These are phyloP conservation scores for Ampelocalamus luodianensis DNA, from an alignment of 176 grass and related monocot genomes.

Conservation along the genomic window DNA sequence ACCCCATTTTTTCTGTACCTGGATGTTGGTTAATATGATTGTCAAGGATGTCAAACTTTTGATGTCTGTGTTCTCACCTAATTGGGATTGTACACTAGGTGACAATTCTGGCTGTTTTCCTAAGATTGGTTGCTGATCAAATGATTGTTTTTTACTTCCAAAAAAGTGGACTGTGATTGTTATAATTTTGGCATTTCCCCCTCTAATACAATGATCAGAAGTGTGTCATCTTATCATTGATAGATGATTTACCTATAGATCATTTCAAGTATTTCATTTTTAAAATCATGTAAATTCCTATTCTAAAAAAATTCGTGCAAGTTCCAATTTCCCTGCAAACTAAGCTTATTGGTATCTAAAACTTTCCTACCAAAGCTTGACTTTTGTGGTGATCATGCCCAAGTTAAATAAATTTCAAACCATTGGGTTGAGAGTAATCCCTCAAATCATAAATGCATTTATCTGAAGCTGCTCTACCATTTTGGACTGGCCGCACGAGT, in stretches of 20 bases:
- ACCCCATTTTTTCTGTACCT: background rate
- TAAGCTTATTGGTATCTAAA: slow-evolving; percentile 30
- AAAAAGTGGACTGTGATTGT: background rate
- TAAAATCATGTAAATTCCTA: background rate
- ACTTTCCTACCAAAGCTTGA: background rate
- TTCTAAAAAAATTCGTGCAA: background rate
- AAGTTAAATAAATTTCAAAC: background rate
- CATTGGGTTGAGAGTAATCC: background rate
- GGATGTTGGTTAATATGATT: background rate
- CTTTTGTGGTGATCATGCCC: background rate
- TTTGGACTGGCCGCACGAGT: background rate
- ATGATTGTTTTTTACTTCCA: background rate
- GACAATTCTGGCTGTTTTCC: background rate
- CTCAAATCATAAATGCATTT: background rate
- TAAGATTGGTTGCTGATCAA: background rate
- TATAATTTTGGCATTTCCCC: background rate
- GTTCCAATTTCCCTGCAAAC: slow-evolving; percentile 14
- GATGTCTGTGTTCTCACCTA: slow-evolving; percentile 26
- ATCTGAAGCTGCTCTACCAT: slow-evolving; percentile 33
- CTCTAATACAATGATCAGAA: background rate
- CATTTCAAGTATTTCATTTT: background rate
- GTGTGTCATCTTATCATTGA: background rate
- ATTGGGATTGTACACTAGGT: background rate
- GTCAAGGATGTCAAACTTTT: background rate
- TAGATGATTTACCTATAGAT: slow-evolving; percentile 5